Evolutionary conservation across 768 basidiomycete genomes (phyloP), one percentile per base, ranked within the genome.

Genomic region (Tricholomella constricta): DNA sequence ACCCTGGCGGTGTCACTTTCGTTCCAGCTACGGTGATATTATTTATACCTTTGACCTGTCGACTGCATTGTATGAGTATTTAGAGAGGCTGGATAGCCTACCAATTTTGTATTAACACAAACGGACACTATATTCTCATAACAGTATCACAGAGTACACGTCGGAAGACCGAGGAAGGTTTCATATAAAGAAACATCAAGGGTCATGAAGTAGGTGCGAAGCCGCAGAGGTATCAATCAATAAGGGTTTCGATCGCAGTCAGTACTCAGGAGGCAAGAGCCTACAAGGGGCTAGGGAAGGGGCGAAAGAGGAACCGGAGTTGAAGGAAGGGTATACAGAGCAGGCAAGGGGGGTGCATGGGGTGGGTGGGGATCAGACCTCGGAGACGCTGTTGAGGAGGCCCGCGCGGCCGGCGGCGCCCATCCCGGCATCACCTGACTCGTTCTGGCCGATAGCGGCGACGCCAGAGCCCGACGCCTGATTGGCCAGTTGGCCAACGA

Each of bases 371-470:
- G 51, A 60, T 76, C 62, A 82, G 5, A 78, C 52, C 35, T 80
- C 71, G 34, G 81, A 59, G 15, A 85, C 66, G 61, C 76, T 78
- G 67, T 70, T 80, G 57, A 87, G 64, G 44, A 87, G 57, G 43
- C 78, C 84, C 19, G 75, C 78, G 27, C 80, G 78, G 22, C 78
- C 75, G 27, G 75, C 72, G 19, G 67, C 60, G 32, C 79, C 76
- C 40, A 77, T 48, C 15, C 67, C 64, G 23, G 66, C 66, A 44
- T 75, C 75, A 20, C 74, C 76, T 22, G 62, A 63, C 61, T 82
- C 80, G 49, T 63, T 69, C 38, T 68, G 65, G 20, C 67, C 60
- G 38, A 72, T 51, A 29, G 67, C 59, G 26, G 56, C 62, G 6
- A 69, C 15, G 45, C 65, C 67, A 15, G 71, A 69, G 32, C 62